Evolutionary conservation across 2,329 filamentous ascomycete genomes (phyloP), one percentile per base, ranked within the genome.

Genomic region (Epichloe glyceriae): DNA sequence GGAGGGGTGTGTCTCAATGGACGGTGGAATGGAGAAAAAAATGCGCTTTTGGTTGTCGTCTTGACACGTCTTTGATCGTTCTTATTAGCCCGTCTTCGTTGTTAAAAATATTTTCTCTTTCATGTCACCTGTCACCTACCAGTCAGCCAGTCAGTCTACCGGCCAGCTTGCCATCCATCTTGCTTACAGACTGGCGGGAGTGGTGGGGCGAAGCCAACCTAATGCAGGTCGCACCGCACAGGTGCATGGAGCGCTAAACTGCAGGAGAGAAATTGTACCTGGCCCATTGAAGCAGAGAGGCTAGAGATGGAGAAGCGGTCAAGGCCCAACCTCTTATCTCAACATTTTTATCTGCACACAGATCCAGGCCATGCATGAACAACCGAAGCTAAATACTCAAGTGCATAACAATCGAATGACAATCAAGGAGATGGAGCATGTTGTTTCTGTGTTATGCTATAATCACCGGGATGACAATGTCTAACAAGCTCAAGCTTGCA

Each of bases 281-380:
- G 38, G 14, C 46, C 35, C 17, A 17, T 40, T 47, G 7, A 14
- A 38, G 46, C 33, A 15, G 19, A 38, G 17, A 30, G 11, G n/a
- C 33, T 26, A 14, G 26, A 42, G n/a, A 46, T 22, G 17, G 49
- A 51, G 44, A 44, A 46, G 49, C 49, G 49, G 49, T 51, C 49
- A 51, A 51, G 49, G 44, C 49, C 44, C 17, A 51, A 51, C 14
- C 20, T 34, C 49, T 34, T 20, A 6, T 26, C n/a, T 46, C 20
- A 44, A n/a, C 41, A 44, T 44, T 44, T 2, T 19, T 5, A 30
- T 33, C 42, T 30, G 3, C 22, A 10, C 3, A 19, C 14, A 30
- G 11, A 14, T n/a, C 26, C 22, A 30, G 14, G 3, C 20, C 40
- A 17, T 42, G 17, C 40, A 42, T 26, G 40, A 42, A 22, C 5